Percentiles rank a stretch among this genome's conserved stretches.
These are phyloP conservation scores for Trametes sanguinea DNA, from an alignment of 768 basidiomycete species.

Conservation along the genomic window DNA sequence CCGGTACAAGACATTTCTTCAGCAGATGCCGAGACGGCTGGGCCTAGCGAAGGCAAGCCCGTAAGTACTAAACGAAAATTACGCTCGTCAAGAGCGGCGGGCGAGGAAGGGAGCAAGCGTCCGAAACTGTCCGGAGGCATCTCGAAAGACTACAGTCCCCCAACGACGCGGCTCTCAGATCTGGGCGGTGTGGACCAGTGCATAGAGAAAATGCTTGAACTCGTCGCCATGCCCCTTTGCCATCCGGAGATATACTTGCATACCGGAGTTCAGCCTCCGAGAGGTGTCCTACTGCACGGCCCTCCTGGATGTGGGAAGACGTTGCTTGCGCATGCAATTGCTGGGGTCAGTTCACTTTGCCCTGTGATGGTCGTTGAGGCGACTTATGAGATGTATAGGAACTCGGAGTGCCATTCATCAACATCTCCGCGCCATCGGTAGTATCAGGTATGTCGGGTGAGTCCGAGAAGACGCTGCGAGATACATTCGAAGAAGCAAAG, in stretches of 20 bases:
- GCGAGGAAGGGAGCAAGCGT: slow-evolving; percentile 61
- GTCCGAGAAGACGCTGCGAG: slow-evolving; percentile 93
- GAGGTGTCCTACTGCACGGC: slow-evolving; percentile 91
- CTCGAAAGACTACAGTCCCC: slow-evolving; percentile 71
- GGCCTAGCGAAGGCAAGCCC: slow-evolving; percentile 23
- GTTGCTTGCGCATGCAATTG: slow-evolving; percentile 89
- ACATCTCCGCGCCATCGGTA: slow-evolving; percentile 91
- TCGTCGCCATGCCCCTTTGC: slow-evolving; percentile 93
- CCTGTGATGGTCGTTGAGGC: not conserved
- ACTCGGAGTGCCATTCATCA: slow-evolving; percentile 90
- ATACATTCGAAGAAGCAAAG: slow-evolving; percentile 97
- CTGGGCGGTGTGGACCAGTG: slow-evolving; percentile 86
- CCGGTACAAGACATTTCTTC: not conserved
- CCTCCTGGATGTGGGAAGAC: slow-evolving; percentile 99
- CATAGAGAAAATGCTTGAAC: slow-evolving; percentile 91
- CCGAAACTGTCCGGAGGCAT: slow-evolving; percentile 47
- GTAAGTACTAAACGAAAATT: slow-evolving; percentile 61
- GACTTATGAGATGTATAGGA: slow-evolving; percentile 53
- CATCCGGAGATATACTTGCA: slow-evolving; percentile 96
- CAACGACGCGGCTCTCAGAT: slow-evolving; percentile 74
- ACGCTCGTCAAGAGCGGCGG: slow-evolving; percentile 48
- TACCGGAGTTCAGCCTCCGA: slow-evolving; percentile 88
- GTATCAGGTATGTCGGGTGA: slow-evolving; percentile 99
- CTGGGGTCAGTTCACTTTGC: slow-evolving; percentile 64
- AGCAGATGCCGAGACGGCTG: slow-evolving; percentile 8